Percentiles rank a stretch among this genome's conserved stretches.
Conservation (phyloP, 164 flowering plant genomes). For the Aristolochia contorta region DNA sequence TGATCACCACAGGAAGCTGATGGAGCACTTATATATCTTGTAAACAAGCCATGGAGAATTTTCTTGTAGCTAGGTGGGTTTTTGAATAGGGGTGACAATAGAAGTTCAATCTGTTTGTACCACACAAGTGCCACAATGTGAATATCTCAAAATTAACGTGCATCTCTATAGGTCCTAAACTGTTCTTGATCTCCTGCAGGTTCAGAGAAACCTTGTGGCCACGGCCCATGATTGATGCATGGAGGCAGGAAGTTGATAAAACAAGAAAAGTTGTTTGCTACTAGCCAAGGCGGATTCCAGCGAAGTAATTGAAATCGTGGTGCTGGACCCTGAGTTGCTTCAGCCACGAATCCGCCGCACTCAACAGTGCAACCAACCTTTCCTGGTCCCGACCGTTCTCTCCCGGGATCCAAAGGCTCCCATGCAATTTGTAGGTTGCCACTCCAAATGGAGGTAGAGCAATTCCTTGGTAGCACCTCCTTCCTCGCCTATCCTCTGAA, state of each 20-base stretch:
- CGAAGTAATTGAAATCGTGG: constrained; percentile 87
- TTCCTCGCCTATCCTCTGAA: constrained; percentile 20
- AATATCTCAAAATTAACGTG: too few species aligned
- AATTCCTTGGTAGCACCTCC: constrained; percentile 43
- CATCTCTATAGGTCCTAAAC: too few species aligned
- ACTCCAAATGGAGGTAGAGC: constrained; percentile 72
- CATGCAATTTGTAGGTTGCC: constrained; percentile 95
- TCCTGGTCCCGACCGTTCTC: constrained; percentile 59
- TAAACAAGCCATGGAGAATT: too few species aligned
- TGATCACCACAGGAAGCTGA: too few species aligned
- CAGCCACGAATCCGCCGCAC: constrained; percentile 96
- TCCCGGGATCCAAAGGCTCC: constrained; percentile 65
- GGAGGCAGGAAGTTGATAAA: neutral
- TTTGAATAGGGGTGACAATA: too few species aligned
- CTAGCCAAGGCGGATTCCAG: constrained; percentile 47
- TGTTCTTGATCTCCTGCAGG: too few species aligned
- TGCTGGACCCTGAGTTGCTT: constrained; percentile 89
- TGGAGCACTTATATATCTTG: too few species aligned
- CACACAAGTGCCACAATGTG: too few species aligned
- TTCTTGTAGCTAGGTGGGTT: too few species aligned
- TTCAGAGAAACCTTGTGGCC: too few species aligned
- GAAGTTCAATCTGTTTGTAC: too few species aligned
- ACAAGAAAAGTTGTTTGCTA: neutral
- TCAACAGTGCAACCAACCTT: constrained; percentile 48
- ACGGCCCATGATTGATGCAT: too few species aligned